Percentiles rank a stretch among this genome's conserved stretches.
Conservation (phyloP, 23 red algal species). For the Gracilaria gracilis region DNA sequence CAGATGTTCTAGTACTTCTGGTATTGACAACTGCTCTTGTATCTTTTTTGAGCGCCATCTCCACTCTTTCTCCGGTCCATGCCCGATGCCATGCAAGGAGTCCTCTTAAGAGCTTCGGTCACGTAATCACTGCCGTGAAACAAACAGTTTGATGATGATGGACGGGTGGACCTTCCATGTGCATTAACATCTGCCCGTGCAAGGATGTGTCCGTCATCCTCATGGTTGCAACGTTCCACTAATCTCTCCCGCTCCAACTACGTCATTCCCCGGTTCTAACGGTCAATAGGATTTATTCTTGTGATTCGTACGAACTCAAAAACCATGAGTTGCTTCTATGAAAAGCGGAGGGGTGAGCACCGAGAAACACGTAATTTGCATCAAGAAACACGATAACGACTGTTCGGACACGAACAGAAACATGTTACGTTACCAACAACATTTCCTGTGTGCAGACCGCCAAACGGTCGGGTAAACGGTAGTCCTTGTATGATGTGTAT, state of each 20-base stretch:
- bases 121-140: background rate
- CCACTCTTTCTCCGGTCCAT: background rate
- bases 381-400: conserved; percentile 1
- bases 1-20: background rate
- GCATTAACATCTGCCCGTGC: background rate
- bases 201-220: background rate
- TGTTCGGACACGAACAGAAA: background rate
- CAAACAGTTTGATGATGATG: conserved; percentile 5
- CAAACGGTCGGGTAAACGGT: conserved; percentile 5
- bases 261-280: background rate
- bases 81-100: background rate
- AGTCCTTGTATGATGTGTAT: background rate
- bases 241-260: background rate
- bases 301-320: background rate
- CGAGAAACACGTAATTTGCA: background rate
- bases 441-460: background rate
- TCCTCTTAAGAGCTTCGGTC: background rate
- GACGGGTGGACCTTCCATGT: conserved; percentile 8
- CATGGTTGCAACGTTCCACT: background rate
- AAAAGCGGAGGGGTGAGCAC: background rate
- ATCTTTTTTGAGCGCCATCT: background rate
- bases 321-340: background rate
- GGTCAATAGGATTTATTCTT: background rate
- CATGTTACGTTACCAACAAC: background rate
- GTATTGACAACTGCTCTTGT: background rate